Evolutionary conservation across 805 yeast genomes (phyloP), one percentile per base, ranked within the genome.

Genomic region (Ogataea paradorogensis): DNA sequence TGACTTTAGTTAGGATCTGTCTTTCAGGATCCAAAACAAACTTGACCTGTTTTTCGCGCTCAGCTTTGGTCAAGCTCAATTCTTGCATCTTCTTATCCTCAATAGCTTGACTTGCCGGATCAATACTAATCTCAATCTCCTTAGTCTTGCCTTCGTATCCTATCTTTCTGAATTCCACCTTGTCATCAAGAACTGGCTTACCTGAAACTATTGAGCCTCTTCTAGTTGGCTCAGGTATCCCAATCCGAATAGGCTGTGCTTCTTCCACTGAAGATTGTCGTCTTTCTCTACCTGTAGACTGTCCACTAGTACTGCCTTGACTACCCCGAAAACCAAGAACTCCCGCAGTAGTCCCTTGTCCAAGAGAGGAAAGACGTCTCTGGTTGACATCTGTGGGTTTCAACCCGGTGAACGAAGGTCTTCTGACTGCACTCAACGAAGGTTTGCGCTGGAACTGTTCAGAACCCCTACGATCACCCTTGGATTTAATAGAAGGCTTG

Each of bases 61-160:
- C 50, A n/a, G 53, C 57, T 15, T 57, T 47, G 6, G 50, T 34
- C 42, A 40, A 22, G 14, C 32, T 42, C 27, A 36, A 24, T 22
- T 38, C 48, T 7, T 28, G 30, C 3, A 32, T 30, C 15, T 27
- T 37, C 9, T 28, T 24, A 7, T 27, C 37, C 15, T 30, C 29
- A 7, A 15, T 15, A 11, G 15, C 20, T 5, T 24, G 29, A 9
- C 21, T 26, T 21, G 34, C 20, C 3, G 42, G 46, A 21, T 35
- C 47, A 18, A 39, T 35, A 15, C 24, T 28, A 8, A 22, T 35
- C 1, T 39, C 38, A 10, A 14, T 24, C 5, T 27, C 30, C n/a
- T 4, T 21, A 10, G 9, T 13, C 11, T 15, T 21, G 7, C 30
- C n/a, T 11, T 16, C 30, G 13, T 21, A 20, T 24, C 28, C 35